Evolutionary conservation across 2,329 filamentous ascomycete species (phyloP).

Genomic region (Emmonsia crescens): DNA sequence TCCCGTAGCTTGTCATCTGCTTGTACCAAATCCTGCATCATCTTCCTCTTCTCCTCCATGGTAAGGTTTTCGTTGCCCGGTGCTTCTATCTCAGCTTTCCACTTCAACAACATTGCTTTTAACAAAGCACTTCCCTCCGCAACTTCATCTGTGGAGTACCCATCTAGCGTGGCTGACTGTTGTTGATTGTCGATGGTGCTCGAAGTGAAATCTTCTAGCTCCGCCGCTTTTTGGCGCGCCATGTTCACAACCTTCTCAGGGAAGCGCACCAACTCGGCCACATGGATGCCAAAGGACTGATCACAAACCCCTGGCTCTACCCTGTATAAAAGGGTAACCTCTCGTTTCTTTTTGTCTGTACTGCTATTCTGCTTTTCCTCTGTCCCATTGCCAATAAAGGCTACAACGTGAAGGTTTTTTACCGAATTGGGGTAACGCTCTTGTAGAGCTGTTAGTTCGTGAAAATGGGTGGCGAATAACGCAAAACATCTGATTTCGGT

Average conservation of each 20-base stretch:
- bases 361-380: constrained; percentile 41
- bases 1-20: constrained; percentile 54
- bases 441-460: constrained; percentile 84
- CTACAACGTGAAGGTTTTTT: constrained; percentile 87
- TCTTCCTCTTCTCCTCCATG: constrained; percentile 64
- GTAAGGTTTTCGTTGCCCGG: constrained; percentile 45
- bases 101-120: constrained; percentile 70
- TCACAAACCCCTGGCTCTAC: constrained; percentile 93
- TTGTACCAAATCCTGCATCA: constrained; percentile 69
- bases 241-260: constrained; percentile 95
- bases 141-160: constrained; percentile 71
- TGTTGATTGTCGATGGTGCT: constrained; percentile 33
- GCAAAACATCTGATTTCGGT: constrained; percentile 89
- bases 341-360: constrained; percentile 47
- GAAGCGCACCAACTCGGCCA: constrained; percentile 91
- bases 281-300: constrained; percentile 96
- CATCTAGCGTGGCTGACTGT: constrained; percentile 25
- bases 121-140: constrained; percentile 77
- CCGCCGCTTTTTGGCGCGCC: constrained; percentile 98
- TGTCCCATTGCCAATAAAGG: constrained; percentile 59
- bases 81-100: constrained; percentile 67
- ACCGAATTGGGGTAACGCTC: constrained; percentile 74
- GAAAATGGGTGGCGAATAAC: constrained; percentile 96
- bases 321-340: constrained; percentile 94
- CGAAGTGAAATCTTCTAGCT: constrained; percentile 76